Conservation (phyloP, 352 stramenopile genomes). For the Phytophthora constricta region DNA sequence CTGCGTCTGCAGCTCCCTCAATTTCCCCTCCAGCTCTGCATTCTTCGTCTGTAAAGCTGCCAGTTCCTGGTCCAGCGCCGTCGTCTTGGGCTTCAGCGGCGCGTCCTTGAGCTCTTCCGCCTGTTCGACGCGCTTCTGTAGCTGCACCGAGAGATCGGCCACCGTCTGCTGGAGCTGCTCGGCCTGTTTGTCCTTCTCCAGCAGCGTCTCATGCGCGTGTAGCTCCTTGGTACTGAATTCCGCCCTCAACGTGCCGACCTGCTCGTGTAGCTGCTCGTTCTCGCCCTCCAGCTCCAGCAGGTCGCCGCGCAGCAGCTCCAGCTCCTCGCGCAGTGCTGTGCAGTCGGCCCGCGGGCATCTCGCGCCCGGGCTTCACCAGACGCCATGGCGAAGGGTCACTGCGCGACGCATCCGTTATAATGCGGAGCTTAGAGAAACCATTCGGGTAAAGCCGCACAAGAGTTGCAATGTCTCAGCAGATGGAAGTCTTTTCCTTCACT, state of each 20-base stretch:
- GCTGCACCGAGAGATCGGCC: conserved; percentile 17
- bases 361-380: conserved; percentile 12
- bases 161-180: conserved; percentile 24
- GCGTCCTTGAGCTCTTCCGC: not conserved
- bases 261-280: conserved; percentile 73
- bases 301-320: conserved; percentile 65
- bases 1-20: conserved; percentile 46
- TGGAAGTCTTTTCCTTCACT: not conserved
- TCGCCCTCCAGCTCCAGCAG: conserved; percentile 68
- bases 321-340: conserved; percentile 67
- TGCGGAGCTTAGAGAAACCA: conserved; percentile 24
- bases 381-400: conserved; percentile 29
- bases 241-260: conserved; percentile 46
- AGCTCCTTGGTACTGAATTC: conserved; percentile 24
- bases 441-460: conserved; percentile 4
- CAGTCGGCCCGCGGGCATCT: conserved; percentile 66
- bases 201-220: conserved; percentile 20
- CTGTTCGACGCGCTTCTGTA: conserved; percentile 27
- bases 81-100: conserved; percentile 3
- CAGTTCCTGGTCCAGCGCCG: conserved; percentile 15
- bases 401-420: conserved; percentile 1
- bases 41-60: conserved; percentile 47
- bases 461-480: not conserved
- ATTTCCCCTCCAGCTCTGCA: conserved; percentile 37
- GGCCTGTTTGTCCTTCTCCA: conserved; percentile 40